Evolutionary conservation across 805 yeast genomes (phyloP).

Genomic region (Brettanomyces anomalus): DNA sequence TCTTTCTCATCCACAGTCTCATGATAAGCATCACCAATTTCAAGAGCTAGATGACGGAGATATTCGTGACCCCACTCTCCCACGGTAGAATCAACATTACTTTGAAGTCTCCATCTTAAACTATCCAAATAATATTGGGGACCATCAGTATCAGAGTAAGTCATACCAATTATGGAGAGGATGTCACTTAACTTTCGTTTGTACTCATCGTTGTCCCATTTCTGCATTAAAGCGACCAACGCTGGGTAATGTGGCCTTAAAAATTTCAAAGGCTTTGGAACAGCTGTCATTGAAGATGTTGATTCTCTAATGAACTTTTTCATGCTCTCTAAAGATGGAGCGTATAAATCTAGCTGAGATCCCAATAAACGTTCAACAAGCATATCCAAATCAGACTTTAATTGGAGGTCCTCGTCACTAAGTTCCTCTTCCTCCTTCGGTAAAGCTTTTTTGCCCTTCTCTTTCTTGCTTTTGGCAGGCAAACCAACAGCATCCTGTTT

Average conservation of each 20-base stretch:
- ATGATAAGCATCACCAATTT: conserved; percentile 82
- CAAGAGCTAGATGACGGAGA: conserved; percentile 89
- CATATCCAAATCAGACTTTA: conserved; percentile 79
- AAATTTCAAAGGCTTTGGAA: conserved; percentile 96
- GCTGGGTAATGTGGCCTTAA: conserved; percentile 76
- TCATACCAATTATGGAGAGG: conserved; percentile 90
- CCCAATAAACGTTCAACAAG: conserved; percentile 73
- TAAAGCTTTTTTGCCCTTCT: conserved; percentile 5
- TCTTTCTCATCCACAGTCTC: conserved; percentile 26
- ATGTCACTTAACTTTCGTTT: conserved; percentile 71
- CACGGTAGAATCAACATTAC: conserved; percentile 39
- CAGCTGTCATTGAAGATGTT: conserved; percentile 98
- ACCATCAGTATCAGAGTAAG: conserved; percentile 70
- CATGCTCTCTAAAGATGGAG: conserved; percentile 55
- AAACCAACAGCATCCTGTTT: conserved; percentile 6
- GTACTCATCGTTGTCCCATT: conserved; percentile 41
- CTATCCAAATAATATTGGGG: conserved; percentile 52
- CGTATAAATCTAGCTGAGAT: conserved; percentile 41
- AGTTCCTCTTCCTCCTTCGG: conserved; percentile 52
- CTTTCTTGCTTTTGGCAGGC: conserved; percentile 3
- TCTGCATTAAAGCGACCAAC: conserved; percentile 55
- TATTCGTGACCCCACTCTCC: conserved; percentile 98
- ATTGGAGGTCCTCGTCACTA: conserved; percentile 85
- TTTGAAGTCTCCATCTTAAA: conserved; percentile 62
- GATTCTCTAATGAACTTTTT: conserved; percentile 80